A percentile compares a stretch with the other conserved stretches of the same genome.
phyloP scores from a whole-genome alignment of 2,329 filamentous ascomycete genomes.

The Microcera coccophila region DNA sequence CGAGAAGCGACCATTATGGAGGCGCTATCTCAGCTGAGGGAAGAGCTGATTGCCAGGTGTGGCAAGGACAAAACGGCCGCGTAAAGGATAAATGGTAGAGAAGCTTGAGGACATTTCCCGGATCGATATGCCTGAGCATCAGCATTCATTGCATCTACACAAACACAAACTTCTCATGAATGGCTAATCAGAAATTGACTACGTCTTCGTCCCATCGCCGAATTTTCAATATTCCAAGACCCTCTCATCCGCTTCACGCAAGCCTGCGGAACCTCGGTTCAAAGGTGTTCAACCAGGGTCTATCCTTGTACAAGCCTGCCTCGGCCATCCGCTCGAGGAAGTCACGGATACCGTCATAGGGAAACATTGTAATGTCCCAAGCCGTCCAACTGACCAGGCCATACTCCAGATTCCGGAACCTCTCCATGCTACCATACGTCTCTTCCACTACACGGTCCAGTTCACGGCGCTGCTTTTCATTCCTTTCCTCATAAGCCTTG shows the following conservation, averaged over 20 bases:
- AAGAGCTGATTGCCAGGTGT: too few relatives aligned
- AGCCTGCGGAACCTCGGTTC: conserved; percentile 3
- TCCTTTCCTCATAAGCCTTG: conserved; percentile 3
- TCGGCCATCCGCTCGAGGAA: conserved; percentile 5
- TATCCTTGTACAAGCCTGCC: conserved; percentile 1
- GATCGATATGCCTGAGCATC: too few relatives aligned
- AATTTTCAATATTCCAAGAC: too few relatives aligned
- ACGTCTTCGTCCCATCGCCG: too few relatives aligned
- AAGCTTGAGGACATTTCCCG: too few relatives aligned
- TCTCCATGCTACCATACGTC: conserved; percentile 4
- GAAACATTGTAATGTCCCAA: conserved; percentile 3
- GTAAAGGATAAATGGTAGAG: too few relatives aligned
- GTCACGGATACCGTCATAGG: conserved; percentile 2
- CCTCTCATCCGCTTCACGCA: too few relatives aligned
- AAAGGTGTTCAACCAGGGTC: neutral
- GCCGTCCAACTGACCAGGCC: conserved; percentile 3
- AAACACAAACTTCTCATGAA: too few relatives aligned
- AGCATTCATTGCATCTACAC: too few relatives aligned
- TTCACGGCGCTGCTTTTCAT: conserved; percentile 1
- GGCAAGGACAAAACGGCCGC: too few relatives aligned
- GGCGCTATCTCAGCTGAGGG: too few relatives aligned
- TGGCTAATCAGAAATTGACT: too few relatives aligned
- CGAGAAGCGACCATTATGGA: conserved; percentile 7
- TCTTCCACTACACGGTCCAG: conserved; percentile 3
- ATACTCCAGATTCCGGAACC: conserved; percentile 1